Percentiles rank a stretch among this genome's conserved stretches.
These are phyloP conservation scores for Candida palmyrensis DNA, from an alignment of 805 yeast species.

Conservation along the genomic window DNA sequence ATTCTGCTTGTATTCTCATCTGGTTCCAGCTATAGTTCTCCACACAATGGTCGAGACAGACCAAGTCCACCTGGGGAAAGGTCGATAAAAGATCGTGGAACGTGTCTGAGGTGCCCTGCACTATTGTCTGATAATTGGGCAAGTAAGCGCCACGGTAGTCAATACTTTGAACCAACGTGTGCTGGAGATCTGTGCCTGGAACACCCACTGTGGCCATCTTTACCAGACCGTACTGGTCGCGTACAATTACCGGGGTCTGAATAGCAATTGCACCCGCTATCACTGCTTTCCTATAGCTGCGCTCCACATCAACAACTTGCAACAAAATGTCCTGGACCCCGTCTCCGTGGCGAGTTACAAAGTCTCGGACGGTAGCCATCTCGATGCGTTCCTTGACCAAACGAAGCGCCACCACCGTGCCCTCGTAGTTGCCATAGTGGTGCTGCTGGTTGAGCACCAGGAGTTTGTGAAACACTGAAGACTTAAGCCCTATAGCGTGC, in stretches of 20 bases:
- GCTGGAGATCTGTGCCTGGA: conserved; percentile 58
- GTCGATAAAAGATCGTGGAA: conserved; percentile 1
- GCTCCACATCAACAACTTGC: conserved; percentile 47
- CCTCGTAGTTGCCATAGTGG: not conserved
- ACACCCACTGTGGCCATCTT: conserved; percentile 41
- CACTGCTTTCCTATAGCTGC: conserved; percentile 43
- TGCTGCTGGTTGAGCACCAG: not conserved
- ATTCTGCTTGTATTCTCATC: conserved; percentile 53
- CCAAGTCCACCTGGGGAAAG: conserved; percentile 34
- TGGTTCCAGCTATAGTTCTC: conserved; percentile 71
- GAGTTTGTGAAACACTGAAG: no score
- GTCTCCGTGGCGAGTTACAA: conserved; percentile 56
- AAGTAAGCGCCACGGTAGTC: conserved; percentile 40
- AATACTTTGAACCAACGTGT: conserved; percentile 56
- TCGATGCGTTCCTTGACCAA: conserved; percentile 6
- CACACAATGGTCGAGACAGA: conserved; percentile 70
- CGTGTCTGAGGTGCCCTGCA: not conserved
- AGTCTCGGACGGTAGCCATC: conserved; percentile 16
- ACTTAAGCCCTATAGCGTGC: not conserved
- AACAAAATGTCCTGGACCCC: conserved; percentile 77
- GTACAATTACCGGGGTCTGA: conserved; percentile 18
- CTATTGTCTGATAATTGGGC: conserved; percentile 44
- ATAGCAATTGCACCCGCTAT: conserved; percentile 38
- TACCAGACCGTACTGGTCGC: conserved; percentile 49
- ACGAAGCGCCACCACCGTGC: not conserved